These are phyloP conservation scores for Ceratobasidium sp. DNA, from an alignment of 1,284 basidiomycete genomes.

Conservation along the genomic window DNA sequence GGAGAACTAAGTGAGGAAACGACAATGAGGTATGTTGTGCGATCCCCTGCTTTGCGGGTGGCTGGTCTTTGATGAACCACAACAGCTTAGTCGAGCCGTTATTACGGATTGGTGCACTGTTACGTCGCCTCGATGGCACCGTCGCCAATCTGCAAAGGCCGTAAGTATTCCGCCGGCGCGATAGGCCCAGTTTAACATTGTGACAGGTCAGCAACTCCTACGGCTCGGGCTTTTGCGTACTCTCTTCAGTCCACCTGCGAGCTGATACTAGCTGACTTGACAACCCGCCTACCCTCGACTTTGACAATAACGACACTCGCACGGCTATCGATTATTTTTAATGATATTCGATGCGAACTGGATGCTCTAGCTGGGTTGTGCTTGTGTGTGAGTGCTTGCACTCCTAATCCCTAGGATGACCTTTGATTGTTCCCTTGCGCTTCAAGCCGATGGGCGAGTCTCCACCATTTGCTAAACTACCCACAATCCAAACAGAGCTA, in stretches of 20 bases:
- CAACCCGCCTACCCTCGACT: conserved; percentile 1
- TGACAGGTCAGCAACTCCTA: conserved; percentile 3
- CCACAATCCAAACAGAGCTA: conserved; percentile 24
- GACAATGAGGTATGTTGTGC: conserved; percentile 47
- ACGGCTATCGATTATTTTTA: conserved; percentile 23
- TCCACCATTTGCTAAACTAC: conserved; percentile 41
- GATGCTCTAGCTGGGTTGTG: conserved; percentile 42
- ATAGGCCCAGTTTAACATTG: not conserved
- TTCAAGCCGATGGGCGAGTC: conserved; percentile 27
- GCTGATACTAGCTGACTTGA: conserved; percentile 33
- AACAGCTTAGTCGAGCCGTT: conserved; percentile 40
- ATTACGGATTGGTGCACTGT: conserved; percentile 41
- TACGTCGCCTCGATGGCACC: conserved; percentile 42
- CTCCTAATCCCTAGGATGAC: too few relatives aligned
- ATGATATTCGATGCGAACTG: conserved; percentile 28
- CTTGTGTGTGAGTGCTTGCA: conserved; percentile 35
- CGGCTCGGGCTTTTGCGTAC: conserved; percentile 41
- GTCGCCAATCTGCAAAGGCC: conserved; percentile 30
- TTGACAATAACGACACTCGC: conserved; percentile 3
- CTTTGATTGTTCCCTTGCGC: not conserved
- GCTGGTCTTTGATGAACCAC: not conserved
- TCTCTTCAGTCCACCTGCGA: conserved; percentile 31
- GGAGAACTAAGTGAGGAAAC: conserved; percentile 37
- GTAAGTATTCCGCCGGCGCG: conserved; percentile 21
- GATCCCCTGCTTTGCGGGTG: not conserved